phyloP scores from a whole-genome alignment of 305 asterid species.

The Fraxinus albicans region DNA sequence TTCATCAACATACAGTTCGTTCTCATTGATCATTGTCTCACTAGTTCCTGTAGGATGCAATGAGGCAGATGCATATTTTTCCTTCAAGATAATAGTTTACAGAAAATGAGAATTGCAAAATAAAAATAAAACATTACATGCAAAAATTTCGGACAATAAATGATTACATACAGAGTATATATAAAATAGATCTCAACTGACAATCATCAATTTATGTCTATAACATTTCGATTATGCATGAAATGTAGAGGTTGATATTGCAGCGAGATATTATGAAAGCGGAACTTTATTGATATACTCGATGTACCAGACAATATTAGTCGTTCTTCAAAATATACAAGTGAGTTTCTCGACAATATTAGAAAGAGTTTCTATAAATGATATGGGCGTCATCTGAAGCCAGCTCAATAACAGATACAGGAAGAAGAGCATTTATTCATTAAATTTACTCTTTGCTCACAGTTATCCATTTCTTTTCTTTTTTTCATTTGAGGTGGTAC shows the following conservation, averaged over 20 bases:
- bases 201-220: not conserved
- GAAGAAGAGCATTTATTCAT: not conserved
- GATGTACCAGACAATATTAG: not conserved
- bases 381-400: not conserved
- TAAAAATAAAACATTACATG: not conserved
- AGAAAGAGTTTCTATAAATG: not conserved
- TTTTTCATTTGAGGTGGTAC: not conserved
- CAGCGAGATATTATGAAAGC: not conserved
- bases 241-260: not conserved
- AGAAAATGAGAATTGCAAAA: conserved; percentile 17
- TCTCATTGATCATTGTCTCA: conserved; percentile 23
- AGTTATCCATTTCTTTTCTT: not conserved
- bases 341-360: not conserved
- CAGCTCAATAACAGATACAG: not conserved
- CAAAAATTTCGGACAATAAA: not conserved
- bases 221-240: not conserved
- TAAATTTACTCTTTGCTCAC: not conserved
- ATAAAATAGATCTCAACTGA: not conserved
- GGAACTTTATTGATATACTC: not conserved
- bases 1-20: conserved; percentile 10
- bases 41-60: conserved; percentile 25
- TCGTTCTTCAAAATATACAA: not conserved
- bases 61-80: conserved; percentile 22
- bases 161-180: not conserved
- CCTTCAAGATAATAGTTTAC: conserved; percentile 18